Evolutionary conservation across 345 rosid genomes (phyloP).

Genomic region (Eucalyptus guilfoylei): DNA sequence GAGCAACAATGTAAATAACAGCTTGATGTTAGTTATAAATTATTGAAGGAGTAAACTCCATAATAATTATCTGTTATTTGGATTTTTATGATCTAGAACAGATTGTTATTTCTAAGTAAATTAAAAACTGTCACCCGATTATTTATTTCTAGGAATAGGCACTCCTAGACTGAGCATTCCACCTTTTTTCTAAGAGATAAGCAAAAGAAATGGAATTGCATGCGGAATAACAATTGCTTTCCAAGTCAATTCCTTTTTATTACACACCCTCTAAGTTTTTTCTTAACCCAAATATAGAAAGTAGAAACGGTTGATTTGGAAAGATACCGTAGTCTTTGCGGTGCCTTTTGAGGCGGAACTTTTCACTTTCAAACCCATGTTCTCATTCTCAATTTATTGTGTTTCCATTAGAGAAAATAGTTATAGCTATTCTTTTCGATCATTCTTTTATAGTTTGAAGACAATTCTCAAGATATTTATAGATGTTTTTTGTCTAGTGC

Average conservation of each 20-base stretch:
- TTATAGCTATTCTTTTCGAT: background rate
- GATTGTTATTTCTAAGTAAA: too few species aligned
- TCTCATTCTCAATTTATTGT: background rate
- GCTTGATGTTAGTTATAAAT: too few species aligned
- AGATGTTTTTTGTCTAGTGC: background rate
- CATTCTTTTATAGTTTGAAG: background rate
- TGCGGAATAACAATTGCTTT: background rate
- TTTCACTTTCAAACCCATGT: too few species aligned
- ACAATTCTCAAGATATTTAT: background rate
- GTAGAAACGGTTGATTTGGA: too few species aligned
- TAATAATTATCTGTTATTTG: too few species aligned
- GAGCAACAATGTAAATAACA: accelerated
- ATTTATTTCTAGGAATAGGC: background rate
- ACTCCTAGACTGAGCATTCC: background rate
- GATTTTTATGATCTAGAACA: too few species aligned
- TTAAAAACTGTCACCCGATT: too few species aligned
- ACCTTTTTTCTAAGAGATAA: background rate
- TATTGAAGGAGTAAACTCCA: accelerated
- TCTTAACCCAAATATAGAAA: too few species aligned
- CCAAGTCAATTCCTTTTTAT: too few species aligned
- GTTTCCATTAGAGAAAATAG: background rate
- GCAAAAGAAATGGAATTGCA: background rate
- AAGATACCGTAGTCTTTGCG: too few species aligned
- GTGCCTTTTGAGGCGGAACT: accelerated
- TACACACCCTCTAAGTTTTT: too few species aligned